Percentiles rank a stretch among this genome's conserved stretches.
Conservation (phyloP, 352 stramenopile species). For the Phytophthora fragariae region DNA sequence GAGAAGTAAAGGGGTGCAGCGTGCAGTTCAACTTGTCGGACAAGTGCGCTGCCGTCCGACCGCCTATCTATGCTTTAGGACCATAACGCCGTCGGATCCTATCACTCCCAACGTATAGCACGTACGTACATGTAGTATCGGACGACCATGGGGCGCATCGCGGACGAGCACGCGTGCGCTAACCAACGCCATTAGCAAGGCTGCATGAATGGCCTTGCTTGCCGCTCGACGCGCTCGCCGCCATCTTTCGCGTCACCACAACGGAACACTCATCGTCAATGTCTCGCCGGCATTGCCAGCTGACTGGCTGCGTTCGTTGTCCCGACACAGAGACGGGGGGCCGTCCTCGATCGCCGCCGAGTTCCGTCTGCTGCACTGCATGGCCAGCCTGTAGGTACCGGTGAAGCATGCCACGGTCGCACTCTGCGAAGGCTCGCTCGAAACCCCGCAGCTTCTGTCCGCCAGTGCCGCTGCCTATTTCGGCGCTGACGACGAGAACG, state of each 20-base stretch:
- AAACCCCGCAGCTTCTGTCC: background rate
- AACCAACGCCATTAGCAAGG: too few relatives aligned
- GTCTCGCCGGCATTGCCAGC: background rate
- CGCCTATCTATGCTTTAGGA: background rate
- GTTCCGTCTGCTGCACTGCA: background rate
- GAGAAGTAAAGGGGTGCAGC: background rate
- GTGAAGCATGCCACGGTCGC: too few relatives aligned
- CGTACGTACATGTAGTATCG: too few relatives aligned
- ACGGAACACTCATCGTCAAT: constrained; percentile 5
- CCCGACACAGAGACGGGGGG: constrained; percentile 2
- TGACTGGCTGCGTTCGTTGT: background rate
- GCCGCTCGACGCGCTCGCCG: background rate
- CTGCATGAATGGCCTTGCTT: too few relatives aligned
- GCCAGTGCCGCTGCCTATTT: background rate
- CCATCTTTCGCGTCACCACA: background rate
- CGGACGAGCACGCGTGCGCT: background rate
- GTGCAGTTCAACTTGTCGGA: background rate
- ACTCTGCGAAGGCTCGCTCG: too few relatives aligned
- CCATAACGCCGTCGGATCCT: background rate
- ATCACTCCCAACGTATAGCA: background rate
- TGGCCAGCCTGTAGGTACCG: too few relatives aligned
- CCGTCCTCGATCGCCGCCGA: background rate
- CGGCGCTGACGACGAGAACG: background rate
- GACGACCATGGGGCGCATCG: background rate
- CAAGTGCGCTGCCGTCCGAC: constrained; percentile 2